Evolutionary conservation across 208 protist genomes (phyloP), one percentile per base, ranked within the genome.

Genomic region (Crithidia brevicula): DNA sequence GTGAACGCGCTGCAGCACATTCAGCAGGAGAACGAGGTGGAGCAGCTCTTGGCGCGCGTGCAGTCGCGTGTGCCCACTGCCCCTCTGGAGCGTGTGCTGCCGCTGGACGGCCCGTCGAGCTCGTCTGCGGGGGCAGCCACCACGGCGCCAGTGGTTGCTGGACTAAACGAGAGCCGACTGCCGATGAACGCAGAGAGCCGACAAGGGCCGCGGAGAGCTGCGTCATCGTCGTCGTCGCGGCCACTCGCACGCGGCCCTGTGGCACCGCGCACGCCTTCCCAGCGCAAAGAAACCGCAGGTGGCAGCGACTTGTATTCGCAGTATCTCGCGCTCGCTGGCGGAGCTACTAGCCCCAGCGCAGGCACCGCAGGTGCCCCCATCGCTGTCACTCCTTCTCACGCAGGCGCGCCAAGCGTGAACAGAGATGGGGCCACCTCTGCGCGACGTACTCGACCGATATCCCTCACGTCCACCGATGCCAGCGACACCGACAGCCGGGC

Each of bases 1-100:
- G 62, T 93, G 18, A 57, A 68, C 20, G 76, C 84, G 42, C 69
- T 91, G 68, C 81, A 85, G 70, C 80, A 71, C 53, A 46, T 88
- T 22, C 77, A 83, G 57, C 77, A 85, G 47, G 82, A 86, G 49
- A 65, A 77, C 2, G 73, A 79, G 62, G 54, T 89, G 22, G 77
- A 88, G 47, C 53, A 82, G 38, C 69, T 93, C 22, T 66, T 79
- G 54, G 68, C 61, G 15, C 77, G 83, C 23, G 72, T 63, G 2
- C 79, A 66, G 70, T 33, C 67, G 59, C 66, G 77, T 4, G 66
- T 82, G 20, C 81, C 81, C 2, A 54, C 36, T 15, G 81, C 81
- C 5, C 46, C 77, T 1, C 53, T 87, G 9, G 81, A 83, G 67
- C 67, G 62, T 33, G 77, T 87, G 9, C 69, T 77, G 18, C 81